These are phyloP conservation scores for Herpomyces periplanetae DNA, from an alignment of 2,329 filamentous ascomycete genomes.

Conservation along the genomic window DNA sequence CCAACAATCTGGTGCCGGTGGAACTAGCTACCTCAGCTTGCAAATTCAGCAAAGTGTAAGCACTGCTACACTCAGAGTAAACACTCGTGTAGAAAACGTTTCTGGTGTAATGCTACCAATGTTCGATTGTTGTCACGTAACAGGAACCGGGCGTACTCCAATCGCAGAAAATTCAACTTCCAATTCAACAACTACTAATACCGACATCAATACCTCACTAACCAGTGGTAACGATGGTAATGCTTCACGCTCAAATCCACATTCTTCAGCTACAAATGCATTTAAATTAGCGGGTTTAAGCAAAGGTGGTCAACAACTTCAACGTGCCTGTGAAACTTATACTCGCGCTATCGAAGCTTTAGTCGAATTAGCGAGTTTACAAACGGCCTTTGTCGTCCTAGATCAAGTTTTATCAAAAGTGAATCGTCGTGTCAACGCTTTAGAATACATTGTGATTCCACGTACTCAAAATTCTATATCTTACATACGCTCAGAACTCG, in stretches of 20 bases:
- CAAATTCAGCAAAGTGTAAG: slow-evolving; percentile 90
- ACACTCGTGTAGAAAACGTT: slow-evolving; percentile 90
- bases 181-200: no score
- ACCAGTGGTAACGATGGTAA: no score
- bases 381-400: slow-evolving; percentile 88
- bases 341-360: slow-evolving; percentile 75
- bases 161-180: no score
- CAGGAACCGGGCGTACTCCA: no score
- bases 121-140: slow-evolving; percentile 61
- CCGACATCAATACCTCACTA: no score
- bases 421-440: slow-evolving; percentile 86
- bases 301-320: slow-evolving; percentile 87
- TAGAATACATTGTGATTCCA: slow-evolving; percentile 90
- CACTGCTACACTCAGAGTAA: slow-evolving; percentile 58
- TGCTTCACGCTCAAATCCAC: no score
- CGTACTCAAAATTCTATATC: slow-evolving; percentile 87
- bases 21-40: slow-evolving; percentile 55
- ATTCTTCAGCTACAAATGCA: slow-evolving; percentile 47
- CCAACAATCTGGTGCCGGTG: no score
- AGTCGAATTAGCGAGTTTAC: slow-evolving; percentile 68
- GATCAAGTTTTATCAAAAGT: slow-evolving; percentile 98
- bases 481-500: slow-evolving; percentile 88
- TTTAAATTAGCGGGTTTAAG: slow-evolving; percentile 82
- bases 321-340: slow-evolving; percentile 79
- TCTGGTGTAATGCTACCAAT: slow-evolving; percentile 74